Evolutionary conservation across 2,329 filamentous ascomycete species (phyloP).

Genomic region (Tolypocladium guangdongense): DNA sequence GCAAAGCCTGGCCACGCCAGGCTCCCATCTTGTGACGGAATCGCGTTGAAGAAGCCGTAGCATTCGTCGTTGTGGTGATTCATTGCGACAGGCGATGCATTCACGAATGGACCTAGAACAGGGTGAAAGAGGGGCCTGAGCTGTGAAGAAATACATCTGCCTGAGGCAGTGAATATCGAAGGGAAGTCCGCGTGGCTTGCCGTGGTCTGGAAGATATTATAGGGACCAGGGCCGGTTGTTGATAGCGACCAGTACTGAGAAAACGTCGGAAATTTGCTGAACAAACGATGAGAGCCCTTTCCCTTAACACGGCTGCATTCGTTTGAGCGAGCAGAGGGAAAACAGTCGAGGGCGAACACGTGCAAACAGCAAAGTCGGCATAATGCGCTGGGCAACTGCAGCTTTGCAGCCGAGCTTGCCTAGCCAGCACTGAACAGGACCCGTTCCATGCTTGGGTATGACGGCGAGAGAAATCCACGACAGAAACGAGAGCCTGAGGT

Average conservation of each 20-base stretch:
- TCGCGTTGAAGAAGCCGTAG: not conserved
- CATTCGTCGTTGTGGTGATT: not conserved
- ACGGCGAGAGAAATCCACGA: not conserved
- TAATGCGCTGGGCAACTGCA: not conserved
- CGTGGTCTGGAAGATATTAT: not conserved
- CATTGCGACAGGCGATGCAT: not conserved
- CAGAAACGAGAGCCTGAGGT: not conserved
- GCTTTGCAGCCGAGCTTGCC: not conserved
- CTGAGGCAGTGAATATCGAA: not conserved
- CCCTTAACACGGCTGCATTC: not conserved
- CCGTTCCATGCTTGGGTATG: too few relatives aligned
- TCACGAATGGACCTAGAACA: not conserved
- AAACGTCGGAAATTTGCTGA: not conserved
- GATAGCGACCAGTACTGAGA: not conserved
- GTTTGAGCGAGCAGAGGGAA: not conserved
- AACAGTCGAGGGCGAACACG: not conserved
- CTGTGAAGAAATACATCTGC: not conserved
- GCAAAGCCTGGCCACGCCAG: not conserved
- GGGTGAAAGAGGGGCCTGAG: not conserved
- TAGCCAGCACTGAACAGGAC: not conserved
- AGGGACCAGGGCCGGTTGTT: not conserved
- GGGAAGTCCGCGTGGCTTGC: not conserved
- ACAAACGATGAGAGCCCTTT: not conserved
- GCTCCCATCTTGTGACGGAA: too few relatives aligned
- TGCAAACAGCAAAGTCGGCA: not conserved